Percentiles rank a stretch among this genome's conserved stretches.
These are phyloP conservation scores for Houttuynia cordata DNA, from an alignment of 164 flowering plant genomes.

Conservation along the genomic window DNA sequence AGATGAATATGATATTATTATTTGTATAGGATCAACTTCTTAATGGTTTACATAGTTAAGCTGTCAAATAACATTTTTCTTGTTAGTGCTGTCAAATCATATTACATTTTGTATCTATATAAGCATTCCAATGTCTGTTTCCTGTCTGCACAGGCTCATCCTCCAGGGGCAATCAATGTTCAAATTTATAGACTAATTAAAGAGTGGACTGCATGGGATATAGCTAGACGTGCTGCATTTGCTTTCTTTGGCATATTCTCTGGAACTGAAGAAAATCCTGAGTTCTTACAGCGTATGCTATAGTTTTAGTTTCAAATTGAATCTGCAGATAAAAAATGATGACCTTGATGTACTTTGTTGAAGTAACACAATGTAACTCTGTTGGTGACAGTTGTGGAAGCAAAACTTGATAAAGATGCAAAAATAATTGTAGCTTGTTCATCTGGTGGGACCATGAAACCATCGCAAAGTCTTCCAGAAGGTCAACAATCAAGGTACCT, in stretches of 20 bases:
- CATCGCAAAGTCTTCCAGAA: conserved; percentile 88
- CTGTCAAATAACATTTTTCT: no score
- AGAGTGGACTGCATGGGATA: conserved; percentile 99
- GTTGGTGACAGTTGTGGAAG: conserved; percentile 56
- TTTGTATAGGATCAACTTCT: no score
- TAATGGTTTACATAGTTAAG: no score
- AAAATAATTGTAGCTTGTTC: conserved; percentile 93
- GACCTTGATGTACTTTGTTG: background rate
- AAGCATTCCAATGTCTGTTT: no score
- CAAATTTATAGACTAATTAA: conserved; percentile 92
- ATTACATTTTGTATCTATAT: no score
- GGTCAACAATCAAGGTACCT: conserved; percentile 91
- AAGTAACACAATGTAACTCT: background rate
- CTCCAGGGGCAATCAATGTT: conserved; percentile 80
- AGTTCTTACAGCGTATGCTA: conserved; percentile 58
- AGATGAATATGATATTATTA: no score
- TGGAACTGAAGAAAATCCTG: conserved; percentile 98
- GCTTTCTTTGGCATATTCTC: conserved; percentile 95
- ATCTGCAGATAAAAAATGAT: background rate
- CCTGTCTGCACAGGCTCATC: conserved; percentile 48
- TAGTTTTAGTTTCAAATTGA: background rate
- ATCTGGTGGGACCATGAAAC: conserved; percentile 88
- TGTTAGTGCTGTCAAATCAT: no score
- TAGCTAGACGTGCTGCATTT: conserved; percentile 92
- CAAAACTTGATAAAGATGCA: conserved; percentile 57